Evolutionary conservation across 2,329 filamentous ascomycete genomes (phyloP).

Genomic region (Didymella segeticola): DNA sequence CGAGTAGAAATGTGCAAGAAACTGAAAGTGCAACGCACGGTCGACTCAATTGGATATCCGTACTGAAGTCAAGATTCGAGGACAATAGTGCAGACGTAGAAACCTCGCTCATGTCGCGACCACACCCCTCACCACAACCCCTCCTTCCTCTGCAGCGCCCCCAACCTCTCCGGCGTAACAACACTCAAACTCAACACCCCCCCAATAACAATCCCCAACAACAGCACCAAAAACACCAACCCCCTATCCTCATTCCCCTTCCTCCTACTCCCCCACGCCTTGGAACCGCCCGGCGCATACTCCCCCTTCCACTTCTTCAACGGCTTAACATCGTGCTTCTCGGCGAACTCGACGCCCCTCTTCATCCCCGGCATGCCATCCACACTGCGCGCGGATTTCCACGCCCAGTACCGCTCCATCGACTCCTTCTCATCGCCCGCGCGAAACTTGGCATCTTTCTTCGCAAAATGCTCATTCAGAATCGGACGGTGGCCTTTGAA

Average conservation of each 20-base stretch:
- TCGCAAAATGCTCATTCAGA: constrained; percentile 52
- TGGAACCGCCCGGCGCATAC: constrained; percentile 32
- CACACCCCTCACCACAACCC: constrained; percentile 23
- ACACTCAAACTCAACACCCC: constrained; percentile 32
- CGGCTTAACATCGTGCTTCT: constrained; percentile 47
- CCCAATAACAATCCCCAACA: constrained; percentile 43
- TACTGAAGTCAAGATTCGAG: too few relatives aligned
- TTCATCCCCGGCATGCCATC: constrained; percentile 55
- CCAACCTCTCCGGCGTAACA: constrained; percentile 33
- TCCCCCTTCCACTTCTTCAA: constrained; percentile 54
- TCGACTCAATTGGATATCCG: too few relatives aligned
- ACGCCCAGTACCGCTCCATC: constrained; percentile 55
- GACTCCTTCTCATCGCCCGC: constrained; percentile 48
- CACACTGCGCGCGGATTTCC: constrained; percentile 52
- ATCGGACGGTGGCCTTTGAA: constrained; percentile 50
- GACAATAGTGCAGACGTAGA: too few relatives aligned
- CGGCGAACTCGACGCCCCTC: constrained; percentile 46
- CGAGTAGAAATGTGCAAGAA: too few relatives aligned
- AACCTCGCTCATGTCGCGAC: too few relatives aligned
- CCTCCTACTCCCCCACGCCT: constrained; percentile 6
- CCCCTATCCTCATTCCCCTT: constrained; percentile 10
- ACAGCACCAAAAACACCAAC: constrained; percentile 33
- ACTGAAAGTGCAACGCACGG: too few relatives aligned
- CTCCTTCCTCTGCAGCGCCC: constrained; percentile 31
- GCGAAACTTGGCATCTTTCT: constrained; percentile 46